phyloP scores from a whole-genome alignment of 208 protist species.

The Leishmania arabica region DNA sequence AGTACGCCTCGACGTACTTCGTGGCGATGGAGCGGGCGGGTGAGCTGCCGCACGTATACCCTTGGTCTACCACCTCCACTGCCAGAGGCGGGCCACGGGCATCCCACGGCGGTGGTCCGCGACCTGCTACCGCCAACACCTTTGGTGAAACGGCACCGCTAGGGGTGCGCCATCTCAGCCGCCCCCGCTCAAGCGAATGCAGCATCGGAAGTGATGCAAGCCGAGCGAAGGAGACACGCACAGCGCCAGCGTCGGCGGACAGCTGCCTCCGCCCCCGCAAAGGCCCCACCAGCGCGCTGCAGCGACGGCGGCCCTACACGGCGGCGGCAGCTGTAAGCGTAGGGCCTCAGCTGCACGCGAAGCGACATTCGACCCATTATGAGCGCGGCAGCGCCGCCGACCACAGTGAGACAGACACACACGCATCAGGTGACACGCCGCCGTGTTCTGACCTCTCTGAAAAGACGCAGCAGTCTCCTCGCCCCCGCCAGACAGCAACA shows the following conservation, averaged over 20 bases:
- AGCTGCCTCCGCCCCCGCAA: not conserved
- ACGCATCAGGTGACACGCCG: not conserved
- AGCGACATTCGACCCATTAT: not conserved
- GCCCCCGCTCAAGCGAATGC: not conserved
- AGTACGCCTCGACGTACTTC: conserved; percentile 30
- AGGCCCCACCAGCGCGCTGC: not conserved
- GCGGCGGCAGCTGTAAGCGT: not conserved
- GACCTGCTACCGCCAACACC: not conserved
- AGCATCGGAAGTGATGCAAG: not conserved
- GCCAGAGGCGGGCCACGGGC: not conserved
- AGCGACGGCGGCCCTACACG: not conserved
- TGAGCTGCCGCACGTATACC: not conserved
- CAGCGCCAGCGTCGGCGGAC: conserved; percentile 1
- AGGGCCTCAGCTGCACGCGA: not conserved
- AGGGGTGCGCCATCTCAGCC: not conserved
- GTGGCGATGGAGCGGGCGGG: conserved; percentile 20
- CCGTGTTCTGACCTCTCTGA: not conserved
- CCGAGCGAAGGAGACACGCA: not conserved
- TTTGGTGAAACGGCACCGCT: not conserved
- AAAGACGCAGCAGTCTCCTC: not conserved
- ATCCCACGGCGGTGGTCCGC: not conserved
- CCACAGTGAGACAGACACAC: not conserved
- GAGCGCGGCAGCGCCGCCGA: not conserved
- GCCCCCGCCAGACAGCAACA: not conserved
- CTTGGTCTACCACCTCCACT: not conserved